Conservation (phyloP, 1,284 basidiomycete genomes). For the Tylopilus sp. region DNA sequence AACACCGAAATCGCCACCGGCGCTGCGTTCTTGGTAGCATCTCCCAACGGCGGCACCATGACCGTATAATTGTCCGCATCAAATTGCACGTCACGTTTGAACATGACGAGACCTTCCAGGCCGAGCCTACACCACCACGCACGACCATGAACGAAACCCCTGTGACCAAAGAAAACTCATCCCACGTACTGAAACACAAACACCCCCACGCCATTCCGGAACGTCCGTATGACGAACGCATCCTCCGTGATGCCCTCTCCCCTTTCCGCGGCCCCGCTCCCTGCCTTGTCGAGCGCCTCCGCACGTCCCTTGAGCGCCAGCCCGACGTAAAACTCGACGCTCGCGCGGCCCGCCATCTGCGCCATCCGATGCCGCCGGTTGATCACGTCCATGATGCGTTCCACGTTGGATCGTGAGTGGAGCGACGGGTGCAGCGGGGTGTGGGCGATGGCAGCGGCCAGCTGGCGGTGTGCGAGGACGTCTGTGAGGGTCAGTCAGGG, state of each 20-base stretch:
- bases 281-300: slow-evolving; percentile 38
- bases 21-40: slow-evolving; percentile 2
- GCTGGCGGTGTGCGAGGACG: slow-evolving; percentile 92
- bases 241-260: slow-evolving; percentile 67
- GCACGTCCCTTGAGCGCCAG: slow-evolving; percentile 81
- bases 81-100: slow-evolving; percentile 85
- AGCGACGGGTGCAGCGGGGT: slow-evolving; percentile 82
- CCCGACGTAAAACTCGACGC: slow-evolving; percentile 97
- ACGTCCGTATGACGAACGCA: slow-evolving; percentile 93
- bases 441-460: slow-evolving; percentile 88
- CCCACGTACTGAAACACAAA: slow-evolving; percentile 86
- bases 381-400: slow-evolving; percentile 82
- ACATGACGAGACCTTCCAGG: slow-evolving; percentile 91
- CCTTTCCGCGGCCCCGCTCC: not conserved
- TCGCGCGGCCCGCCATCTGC: slow-evolving; percentile 94
- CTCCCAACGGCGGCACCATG: slow-evolving; percentile 54
- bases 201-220: slow-evolving; percentile 93
- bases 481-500: slow-evolving; percentile 44
- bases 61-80: slow-evolving; percentile 92
- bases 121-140: slow-evolving; percentile 64
- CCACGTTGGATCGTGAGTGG: slow-evolving; percentile 88
- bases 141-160: not conserved
- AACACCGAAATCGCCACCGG: slow-evolving; percentile 79
- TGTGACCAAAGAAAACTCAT: not conserved
- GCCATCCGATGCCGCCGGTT: slow-evolving; percentile 94